Base-by-base conservation (phyloP, 805 yeast genomes). In the Wickerhamomyces canadensis region DNA sequence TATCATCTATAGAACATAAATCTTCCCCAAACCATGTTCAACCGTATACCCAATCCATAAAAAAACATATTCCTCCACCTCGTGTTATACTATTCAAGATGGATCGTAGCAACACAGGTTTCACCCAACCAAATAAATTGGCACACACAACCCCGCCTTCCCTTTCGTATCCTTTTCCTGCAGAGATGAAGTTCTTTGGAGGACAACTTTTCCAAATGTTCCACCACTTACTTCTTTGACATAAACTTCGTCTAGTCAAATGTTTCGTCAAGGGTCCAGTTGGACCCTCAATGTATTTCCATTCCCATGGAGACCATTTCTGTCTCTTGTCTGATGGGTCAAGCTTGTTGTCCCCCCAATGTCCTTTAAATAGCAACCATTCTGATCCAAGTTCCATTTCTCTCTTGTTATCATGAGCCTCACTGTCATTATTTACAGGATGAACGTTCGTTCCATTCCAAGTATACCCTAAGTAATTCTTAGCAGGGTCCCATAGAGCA, bases 181-280 rank as follows among this genome's bases (percentile, higher is more conserved):
- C 75, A 44, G 83, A 78, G 36, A 82, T 74, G 49, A 78, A 76
- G 37, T 75, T 68, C 39, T 96, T 67, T 6, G 89, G 77, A 10
- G 83, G 83, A 62, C 98, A 91, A 2, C 87, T 81, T 39, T 76
- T 71, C 77, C 86, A 74, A 48, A 86, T 70, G 54, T 91, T 89
- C 93, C 95, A 91, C 96, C 96, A 87, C 57, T 86, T 88, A 43
- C 77, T 68, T 25, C 89, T 64, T 55, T 88, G 94, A 56, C 98
- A 91, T 1, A 93, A 79, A 13, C 76, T 71, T 1, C 64, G 58
- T 30, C 98, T 68, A 34, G 70, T 58, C 37, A 93, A 65, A 52
- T 87, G 82, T 60, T 91, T 91, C 38, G 70, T 67, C 36, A 93
- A 58, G 1, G 98, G 98, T 0, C 98, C 98, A 1, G 74, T 65